Evolutionary conservation across 257 asterid species (phyloP).

Genomic region (Solanum peruvianum): DNA sequence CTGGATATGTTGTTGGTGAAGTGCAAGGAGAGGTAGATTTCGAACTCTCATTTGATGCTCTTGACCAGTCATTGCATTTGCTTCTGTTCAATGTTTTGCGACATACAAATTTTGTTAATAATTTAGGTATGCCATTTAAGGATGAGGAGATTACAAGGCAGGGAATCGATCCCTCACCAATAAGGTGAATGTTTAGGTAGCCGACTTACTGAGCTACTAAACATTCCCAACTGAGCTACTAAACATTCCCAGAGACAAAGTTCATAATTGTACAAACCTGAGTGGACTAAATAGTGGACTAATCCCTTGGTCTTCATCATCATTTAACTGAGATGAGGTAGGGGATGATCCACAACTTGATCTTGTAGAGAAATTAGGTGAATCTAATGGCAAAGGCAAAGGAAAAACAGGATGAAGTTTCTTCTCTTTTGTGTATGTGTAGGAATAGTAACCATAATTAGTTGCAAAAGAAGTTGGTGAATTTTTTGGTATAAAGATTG

Average conservation of each 20-base stretch:
- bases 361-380: not conserved
- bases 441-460: not conserved
- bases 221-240: not conserved
- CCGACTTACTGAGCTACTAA: not conserved
- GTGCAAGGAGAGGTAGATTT: not conserved
- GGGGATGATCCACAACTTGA: not conserved
- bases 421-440: not conserved
- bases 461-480: not conserved
- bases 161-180: not conserved
- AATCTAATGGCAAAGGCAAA: slow-evolving; percentile 8
- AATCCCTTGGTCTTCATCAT: not conserved
- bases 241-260: not conserved
- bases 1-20: slow-evolving; percentile 1
- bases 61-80: not conserved
- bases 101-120: not conserved
- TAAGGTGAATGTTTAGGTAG: not conserved
- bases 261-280: not conserved
- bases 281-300: not conserved
- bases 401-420: not conserved
- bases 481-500: not conserved
- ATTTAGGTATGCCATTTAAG: not conserved
- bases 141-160: no score
- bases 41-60: not conserved
- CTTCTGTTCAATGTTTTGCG: not conserved
- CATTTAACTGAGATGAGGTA: not conserved